A percentile compares a stretch with the other conserved stretches of the same genome.
phyloP scores from a whole-genome alignment of 768 basidiomycete genomes.

The Naematelia aurantialba region DNA sequence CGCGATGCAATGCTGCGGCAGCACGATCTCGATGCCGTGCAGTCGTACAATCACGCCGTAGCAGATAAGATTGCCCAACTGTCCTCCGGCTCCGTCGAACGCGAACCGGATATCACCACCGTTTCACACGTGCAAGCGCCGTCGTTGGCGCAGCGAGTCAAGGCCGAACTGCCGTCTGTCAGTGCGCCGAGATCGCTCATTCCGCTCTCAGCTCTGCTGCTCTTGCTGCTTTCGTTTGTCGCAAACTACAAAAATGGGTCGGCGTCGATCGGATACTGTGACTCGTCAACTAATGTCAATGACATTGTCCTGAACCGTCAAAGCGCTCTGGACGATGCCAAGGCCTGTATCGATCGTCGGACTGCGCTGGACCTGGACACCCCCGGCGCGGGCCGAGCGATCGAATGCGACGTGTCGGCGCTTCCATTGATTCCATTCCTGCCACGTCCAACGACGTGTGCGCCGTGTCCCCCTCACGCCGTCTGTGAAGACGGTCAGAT shows the following conservation, averaged over 20 bases:
- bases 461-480: conserved; percentile 51
- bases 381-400: conserved; percentile 14
- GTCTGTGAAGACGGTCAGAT: conserved; percentile 46
- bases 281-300: conserved; percentile 43
- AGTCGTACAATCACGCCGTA: conserved; percentile 33
- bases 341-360: conserved; percentile 29
- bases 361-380: conserved; percentile 18
- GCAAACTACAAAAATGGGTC: conserved; percentile 38
- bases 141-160: conserved; percentile 20
- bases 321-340: conserved; percentile 25
- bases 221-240: conserved; percentile 28
- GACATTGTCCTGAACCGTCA: conserved; percentile 29
- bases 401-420: conserved; percentile 42
- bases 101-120: conserved; percentile 2
- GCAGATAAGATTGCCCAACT: conserved; percentile 30
- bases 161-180: conserved; percentile 12
- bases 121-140: conserved; percentile 1
- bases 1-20: conserved; percentile 18
- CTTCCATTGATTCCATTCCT: conserved; percentile 43
- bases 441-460: conserved; percentile 44
- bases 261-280: conserved; percentile 50
- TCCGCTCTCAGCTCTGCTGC: conserved; percentile 33
- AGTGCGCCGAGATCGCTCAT: conserved; percentile 15
- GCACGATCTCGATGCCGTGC: conserved; percentile 22
- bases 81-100: conserved; percentile 11